Conservation (phyloP, 345 rosid genomes). For the Hibiscus tridactylites region DNA sequence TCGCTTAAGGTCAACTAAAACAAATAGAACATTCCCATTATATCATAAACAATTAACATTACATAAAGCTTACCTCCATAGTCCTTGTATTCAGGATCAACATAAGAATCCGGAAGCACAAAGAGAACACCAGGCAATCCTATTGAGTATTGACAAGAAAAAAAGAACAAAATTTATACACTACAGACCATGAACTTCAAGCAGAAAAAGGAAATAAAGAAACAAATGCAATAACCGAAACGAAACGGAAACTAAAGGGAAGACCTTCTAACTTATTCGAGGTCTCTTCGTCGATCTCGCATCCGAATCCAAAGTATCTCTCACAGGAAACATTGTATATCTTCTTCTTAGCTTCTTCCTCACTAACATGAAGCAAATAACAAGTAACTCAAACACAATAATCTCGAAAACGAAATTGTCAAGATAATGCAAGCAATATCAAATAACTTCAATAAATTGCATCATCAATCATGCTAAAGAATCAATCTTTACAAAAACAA, state of each 20-base stretch:
- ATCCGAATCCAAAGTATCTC: conserved; percentile 89
- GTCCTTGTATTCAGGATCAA: conserved; percentile 79
- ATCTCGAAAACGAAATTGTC: neutral
- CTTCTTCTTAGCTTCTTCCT: conserved; percentile 84
- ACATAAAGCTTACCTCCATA: conserved; percentile 64
- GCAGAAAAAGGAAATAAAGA: neutral
- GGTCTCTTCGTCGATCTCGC: conserved; percentile 94
- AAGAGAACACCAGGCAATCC: conserved; percentile 84
- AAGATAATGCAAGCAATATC: neutral
- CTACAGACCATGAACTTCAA: neutral
- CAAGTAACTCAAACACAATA: conserved; percentile 1
- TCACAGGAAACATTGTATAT: conserved; percentile 92
- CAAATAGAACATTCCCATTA: neutral
- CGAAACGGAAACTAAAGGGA: neutral
- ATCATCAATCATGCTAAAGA: too few species aligned
- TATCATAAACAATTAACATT: neutral
- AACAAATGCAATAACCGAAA: neutral
- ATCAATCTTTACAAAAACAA: too few species aligned
- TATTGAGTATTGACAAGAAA: conserved; percentile 24
- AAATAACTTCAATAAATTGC: too few species aligned
- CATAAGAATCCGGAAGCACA: conserved; percentile 90
- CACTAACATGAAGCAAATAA: conserved; percentile 31
- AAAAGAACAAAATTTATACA: neutral
- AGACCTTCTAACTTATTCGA: conserved; percentile 83
- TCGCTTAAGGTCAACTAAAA: neutral